phyloP scores from a whole-genome alignment of 768 basidiomycete species.

The Serendipita sp. region DNA sequence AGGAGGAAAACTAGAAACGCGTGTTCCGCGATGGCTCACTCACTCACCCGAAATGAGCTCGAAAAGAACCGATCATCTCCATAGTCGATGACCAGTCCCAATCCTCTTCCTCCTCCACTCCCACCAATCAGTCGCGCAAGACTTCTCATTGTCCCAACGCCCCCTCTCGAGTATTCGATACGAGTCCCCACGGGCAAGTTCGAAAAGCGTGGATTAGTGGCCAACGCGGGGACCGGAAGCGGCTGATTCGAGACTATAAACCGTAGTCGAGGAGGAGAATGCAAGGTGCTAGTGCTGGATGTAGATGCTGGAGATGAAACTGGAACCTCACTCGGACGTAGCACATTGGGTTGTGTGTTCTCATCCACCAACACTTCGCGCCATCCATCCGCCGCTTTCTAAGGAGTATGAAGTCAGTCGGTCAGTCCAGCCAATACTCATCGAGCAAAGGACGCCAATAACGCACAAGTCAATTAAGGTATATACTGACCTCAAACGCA shows the following conservation, averaged over 20 bases:
- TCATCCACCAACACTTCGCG: constrained; percentile 64
- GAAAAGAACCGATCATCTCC: constrained; percentile 56
- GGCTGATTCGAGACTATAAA: constrained; percentile 50
- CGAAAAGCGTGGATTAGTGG: constrained; percentile 52
- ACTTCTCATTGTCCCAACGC: constrained; percentile 50
- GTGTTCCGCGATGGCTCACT: background rate
- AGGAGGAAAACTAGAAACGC: background rate
- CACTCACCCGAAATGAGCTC: constrained; percentile 66
- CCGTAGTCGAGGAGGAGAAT: constrained; percentile 28
- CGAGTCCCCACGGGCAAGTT: constrained; percentile 50
- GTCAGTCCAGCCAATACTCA: background rate
- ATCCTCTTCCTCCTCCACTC: constrained; percentile 23
- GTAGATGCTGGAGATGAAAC: background rate
- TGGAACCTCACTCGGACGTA: background rate
- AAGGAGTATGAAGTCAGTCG: background rate
- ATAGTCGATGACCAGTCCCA: constrained; percentile 79
- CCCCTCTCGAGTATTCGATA: constrained; percentile 65
- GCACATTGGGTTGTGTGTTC: constrained; percentile 8
- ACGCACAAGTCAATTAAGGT: background rate
- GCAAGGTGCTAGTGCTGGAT: too few species aligned
- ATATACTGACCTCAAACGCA: constrained; percentile 49
- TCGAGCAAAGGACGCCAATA: background rate
- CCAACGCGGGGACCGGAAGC: constrained; percentile 34
- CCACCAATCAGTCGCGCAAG: constrained; percentile 46
- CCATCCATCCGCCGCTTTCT: constrained; percentile 74